phyloP scores from a whole-genome alignment of 2,329 filamentous ascomycete species.

The Fusarium acutatum region DNA sequence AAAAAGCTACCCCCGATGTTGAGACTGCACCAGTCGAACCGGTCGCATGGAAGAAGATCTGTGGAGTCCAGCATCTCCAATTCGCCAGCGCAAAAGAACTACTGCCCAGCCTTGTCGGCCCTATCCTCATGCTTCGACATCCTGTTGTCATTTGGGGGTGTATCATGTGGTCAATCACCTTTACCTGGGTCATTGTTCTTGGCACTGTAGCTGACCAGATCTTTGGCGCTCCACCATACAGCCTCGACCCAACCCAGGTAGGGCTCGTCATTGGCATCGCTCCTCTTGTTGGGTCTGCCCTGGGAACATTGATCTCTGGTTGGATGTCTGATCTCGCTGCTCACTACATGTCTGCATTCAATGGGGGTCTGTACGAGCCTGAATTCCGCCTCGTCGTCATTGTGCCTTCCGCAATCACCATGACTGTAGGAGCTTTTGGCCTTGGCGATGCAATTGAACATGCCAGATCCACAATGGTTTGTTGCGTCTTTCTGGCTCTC shows the following conservation, averaged over 20 bases:
- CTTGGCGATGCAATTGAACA: neutral
- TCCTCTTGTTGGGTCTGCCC: neutral
- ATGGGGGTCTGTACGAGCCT: neutral
- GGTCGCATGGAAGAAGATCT: neutral
- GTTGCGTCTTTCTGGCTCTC: neutral
- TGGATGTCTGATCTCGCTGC: neutral
- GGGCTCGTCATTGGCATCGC: neutral
- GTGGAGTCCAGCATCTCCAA: neutral
- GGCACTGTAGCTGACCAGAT: neutral
- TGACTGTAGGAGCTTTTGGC: neutral
- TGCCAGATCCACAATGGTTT: neutral
- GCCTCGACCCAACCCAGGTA: neutral
- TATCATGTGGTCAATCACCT: conserved; percentile 1
- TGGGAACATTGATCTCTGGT: neutral
- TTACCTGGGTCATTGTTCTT: neutral
- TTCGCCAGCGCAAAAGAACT: neutral
- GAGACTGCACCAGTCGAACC: neutral
- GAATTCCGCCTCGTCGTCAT: neutral
- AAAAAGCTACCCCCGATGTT: neutral
- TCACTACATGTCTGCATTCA: neutral
- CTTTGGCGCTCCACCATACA: neutral
- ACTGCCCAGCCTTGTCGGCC: neutral
- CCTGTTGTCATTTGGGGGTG: neutral
- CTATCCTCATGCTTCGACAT: neutral
- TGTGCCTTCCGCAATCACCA: neutral